Evolutionary conservation across 1,139 yeast species (phyloP).

Genomic region (Candida labiduridarum): DNA sequence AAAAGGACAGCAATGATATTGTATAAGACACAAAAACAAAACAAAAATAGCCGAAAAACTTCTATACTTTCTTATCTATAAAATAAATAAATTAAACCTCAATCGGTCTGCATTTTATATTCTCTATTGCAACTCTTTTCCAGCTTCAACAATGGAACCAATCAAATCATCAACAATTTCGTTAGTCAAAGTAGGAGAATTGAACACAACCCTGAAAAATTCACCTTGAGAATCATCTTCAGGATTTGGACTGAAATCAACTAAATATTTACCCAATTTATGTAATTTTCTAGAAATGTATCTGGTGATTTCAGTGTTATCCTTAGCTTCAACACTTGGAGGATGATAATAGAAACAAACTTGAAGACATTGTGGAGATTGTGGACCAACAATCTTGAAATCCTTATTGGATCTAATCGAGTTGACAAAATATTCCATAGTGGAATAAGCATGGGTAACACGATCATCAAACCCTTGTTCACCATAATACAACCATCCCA

Average conservation of each 20-base stretch:
- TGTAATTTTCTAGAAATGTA: slow-evolving; percentile 65
- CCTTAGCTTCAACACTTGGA: slow-evolving; percentile 24
- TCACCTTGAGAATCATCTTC: slow-evolving; percentile 61
- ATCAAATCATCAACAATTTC: slow-evolving; percentile 42
- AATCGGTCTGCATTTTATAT: too few relatives aligned
- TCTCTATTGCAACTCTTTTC: slow-evolving; percentile 18
- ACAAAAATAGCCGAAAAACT: neutral
- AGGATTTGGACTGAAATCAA: slow-evolving; percentile 82
- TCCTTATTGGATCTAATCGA: slow-evolving; percentile 35
- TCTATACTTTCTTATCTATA: neutral
- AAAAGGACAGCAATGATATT: too few relatives aligned
- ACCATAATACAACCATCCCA: slow-evolving; percentile 85
- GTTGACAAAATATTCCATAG: slow-evolving; percentile 61
- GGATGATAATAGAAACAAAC: slow-evolving; percentile 80
- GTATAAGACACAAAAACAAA: too few relatives aligned
- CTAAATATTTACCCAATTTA: slow-evolving; percentile 62
- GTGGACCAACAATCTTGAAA: slow-evolving; percentile 53
- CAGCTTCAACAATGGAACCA: slow-evolving; percentile 31
- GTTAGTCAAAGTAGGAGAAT: slow-evolving; percentile 62
- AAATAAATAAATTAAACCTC: neutral
- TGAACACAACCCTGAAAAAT: slow-evolving; percentile 83
- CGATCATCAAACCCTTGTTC: slow-evolving; percentile 55
- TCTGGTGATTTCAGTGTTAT: slow-evolving; percentile 63
- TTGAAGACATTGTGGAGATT: slow-evolving; percentile 76
- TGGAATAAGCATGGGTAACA: slow-evolving; percentile 70